phyloP scores from a whole-genome alignment of 1,139 yeast genomes.

The Candida sp. region DNA sequence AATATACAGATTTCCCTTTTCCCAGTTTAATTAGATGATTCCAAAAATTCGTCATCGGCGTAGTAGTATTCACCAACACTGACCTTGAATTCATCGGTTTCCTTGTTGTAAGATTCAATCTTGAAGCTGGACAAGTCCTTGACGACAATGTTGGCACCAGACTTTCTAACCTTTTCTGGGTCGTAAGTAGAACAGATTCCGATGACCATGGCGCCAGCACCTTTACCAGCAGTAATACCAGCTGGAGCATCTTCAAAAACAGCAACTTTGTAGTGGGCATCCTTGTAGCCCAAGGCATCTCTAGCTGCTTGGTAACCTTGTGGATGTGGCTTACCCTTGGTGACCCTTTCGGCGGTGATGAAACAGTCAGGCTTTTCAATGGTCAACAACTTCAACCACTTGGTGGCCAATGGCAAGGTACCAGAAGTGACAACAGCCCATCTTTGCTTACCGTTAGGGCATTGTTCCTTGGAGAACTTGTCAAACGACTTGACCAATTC shows the following conservation, averaged over 20 bases:
- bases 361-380: conserved; percentile 70
- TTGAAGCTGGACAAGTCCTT: conserved; percentile 62
- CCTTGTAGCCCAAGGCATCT: conserved; percentile 57
- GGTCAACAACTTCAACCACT: conserved; percentile 75
- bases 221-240: conserved; percentile 84
- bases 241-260: conserved; percentile 93
- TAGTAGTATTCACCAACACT: conserved; percentile 47
- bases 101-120: conserved; percentile 47
- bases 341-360: conserved; percentile 80
- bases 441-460: conserved; percentile 49
- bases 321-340: conserved; percentile 84
- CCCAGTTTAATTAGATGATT: conserved; percentile 13
- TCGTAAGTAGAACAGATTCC: conserved; percentile 86
- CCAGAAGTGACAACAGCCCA: conserved; percentile 93
- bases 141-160: conserved; percentile 85
- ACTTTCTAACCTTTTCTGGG: conserved; percentile 66
- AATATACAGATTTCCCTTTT: neutral
- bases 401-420: conserved; percentile 73
- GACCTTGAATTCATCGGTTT: conserved; percentile 52
- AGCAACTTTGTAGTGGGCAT: conserved; percentile 52
- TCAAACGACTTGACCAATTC: conserved; percentile 63
- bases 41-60: conserved; percentile 50
- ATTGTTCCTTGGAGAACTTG: conserved; percentile 40
- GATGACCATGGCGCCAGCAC: conserved; percentile 81
- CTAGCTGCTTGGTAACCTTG: conserved; percentile 77